A percentile compares a stretch with the other conserved stretches of the same genome.
Evolutionary conservation across 805 yeast genomes (phyloP).

Genomic region (Sugiyamaella smithiae): DNA sequence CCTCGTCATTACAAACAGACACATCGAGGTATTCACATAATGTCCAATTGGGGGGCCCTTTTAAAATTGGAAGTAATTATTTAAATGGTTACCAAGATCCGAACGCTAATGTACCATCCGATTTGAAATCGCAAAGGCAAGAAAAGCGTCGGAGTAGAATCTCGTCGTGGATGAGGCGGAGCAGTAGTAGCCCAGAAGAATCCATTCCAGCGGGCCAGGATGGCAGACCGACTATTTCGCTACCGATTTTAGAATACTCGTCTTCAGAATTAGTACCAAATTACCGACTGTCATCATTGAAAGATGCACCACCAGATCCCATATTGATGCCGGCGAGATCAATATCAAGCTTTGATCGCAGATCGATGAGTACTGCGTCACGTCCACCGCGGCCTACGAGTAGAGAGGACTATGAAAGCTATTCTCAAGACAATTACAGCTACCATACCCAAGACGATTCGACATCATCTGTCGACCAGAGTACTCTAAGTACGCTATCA

Average conservation of each 20-base stretch:
- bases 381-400: not conserved
- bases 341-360: not conserved
- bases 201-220: not conserved
- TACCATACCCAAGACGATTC: not conserved
- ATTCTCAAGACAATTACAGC: not conserved
- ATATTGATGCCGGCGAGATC: not conserved
- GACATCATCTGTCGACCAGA: constrained; percentile 1
- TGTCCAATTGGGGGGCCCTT: not conserved
- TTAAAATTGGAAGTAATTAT: not conserved
- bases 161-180: constrained; percentile 13
- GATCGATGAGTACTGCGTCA: not conserved
- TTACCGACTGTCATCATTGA: constrained; percentile 1
- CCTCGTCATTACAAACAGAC: not conserved
- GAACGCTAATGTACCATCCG: not conserved
- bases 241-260: constrained; percentile 26
- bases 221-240: constrained; percentile 22
- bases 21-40: not conserved
- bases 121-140: not conserved
- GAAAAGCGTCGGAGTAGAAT: constrained; percentile 7
- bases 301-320: not conserved
- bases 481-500: constrained; percentile 1
- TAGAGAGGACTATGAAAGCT: not conserved
- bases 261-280: constrained; percentile 24
- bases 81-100: not conserved
- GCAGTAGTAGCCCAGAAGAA: not conserved